Conservation (phyloP, 1,284 basidiomycete species). For the Inonotus hispidus region DNA sequence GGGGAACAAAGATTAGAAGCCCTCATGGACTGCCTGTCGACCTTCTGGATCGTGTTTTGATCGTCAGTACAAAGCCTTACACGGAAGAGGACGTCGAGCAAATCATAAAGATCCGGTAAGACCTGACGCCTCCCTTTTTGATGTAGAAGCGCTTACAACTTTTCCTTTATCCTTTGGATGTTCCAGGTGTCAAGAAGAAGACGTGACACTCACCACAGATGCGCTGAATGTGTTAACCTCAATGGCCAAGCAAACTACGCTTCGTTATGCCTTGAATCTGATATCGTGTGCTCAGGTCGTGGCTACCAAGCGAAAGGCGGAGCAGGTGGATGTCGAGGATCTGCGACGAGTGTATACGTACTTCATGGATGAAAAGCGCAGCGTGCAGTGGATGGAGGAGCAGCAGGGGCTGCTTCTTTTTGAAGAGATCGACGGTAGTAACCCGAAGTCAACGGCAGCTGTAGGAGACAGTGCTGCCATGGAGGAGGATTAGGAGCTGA, state of each 20-base stretch:
- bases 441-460: conserved; percentile 21
- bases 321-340: conserved; percentile 78
- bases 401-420: conserved; percentile 70
- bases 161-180: background rate
- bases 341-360: conserved; percentile 80
- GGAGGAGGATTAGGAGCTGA: conserved; percentile 15
- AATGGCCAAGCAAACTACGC: conserved; percentile 83
- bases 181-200: conserved; percentile 88
- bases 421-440: conserved; percentile 49
- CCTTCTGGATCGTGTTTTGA: conserved; percentile 90
- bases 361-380: conserved; percentile 95
- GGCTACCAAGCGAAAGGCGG: conserved; percentile 74
- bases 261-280: conserved; percentile 88
- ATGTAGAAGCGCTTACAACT: background rate
- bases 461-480: background rate
- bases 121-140: background rate
- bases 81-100: conserved; percentile 79
- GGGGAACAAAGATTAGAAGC: conserved; percentile 91
- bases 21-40: conserved; percentile 96
- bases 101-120: conserved; percentile 86
- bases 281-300: conserved; percentile 88
- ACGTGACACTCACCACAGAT: conserved; percentile 77
- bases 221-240: conserved; percentile 76
- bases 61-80: conserved; percentile 94
- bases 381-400: conserved; percentile 91